Base-by-base conservation (phyloP, 345 rosid genomes). In the Aegle marmelos region DNA sequence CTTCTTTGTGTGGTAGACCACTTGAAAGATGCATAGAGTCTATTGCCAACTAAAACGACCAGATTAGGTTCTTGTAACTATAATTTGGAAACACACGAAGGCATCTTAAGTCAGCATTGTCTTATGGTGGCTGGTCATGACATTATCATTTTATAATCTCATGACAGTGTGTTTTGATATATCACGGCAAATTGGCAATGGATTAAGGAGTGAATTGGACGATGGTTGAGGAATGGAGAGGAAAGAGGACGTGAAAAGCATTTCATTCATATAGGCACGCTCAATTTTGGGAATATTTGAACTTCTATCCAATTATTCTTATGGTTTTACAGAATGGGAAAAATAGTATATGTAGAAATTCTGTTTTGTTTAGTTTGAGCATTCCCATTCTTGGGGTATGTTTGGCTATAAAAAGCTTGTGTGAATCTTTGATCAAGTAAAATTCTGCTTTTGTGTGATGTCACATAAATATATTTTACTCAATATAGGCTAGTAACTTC, bases 401-500 rank as follows among this genome's bases (percentile, higher is more conserved):
- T 30, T 54, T 41, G 72, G 65, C 25, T n/a, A n/a, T 6, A 7
- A 75, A 57, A 67, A 33, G 45, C 76, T 39, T 65, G 17, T 57
- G 6, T 13, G 33, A n/a, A 27, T 33, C 70, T 50, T 58, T 72
- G 68, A 79, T 74, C 56, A 25, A 11, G 11, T 54, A 28, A 69
- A 80, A 56, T 22, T 27, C 68, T 79, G 58, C 62, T 71, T 2
- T 50, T 54, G 56, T 68, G 36, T 53, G 59, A 53, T 67, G 76
- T 68, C 79, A 68, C 34, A 57, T 60, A 77, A 75, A 73, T 76
- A 85, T 80, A 80, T 57, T 67, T 75, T 80, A 59, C 70, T 72
- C 73, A 25, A 59, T 73, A 79, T 83, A 68, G 79, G 79, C 82
- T 83, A 75, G 86, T 81, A 66, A 71, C 85, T 71, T 61, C 53